phyloP scores from a whole-genome alignment of 2,329 filamentous ascomycete species.

The Epicoccum nigrum region DNA sequence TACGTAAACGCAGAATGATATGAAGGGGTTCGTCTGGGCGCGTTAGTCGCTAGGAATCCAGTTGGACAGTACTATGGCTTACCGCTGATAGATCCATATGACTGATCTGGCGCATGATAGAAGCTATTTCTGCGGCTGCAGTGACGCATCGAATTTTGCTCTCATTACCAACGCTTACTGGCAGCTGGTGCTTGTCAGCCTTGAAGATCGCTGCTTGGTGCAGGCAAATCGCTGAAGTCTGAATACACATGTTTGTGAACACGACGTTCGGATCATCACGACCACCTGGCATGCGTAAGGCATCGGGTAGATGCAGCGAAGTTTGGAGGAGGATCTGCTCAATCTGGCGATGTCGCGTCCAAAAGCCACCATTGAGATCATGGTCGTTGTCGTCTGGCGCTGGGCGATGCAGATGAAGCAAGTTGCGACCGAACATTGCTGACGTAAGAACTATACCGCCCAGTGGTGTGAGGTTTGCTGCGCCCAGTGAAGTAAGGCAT shows the following conservation, averaged over 20 bases:
- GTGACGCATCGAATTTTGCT: slow-evolving; percentile 93
- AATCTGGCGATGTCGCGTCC: slow-evolving; percentile 88
- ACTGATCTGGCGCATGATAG: slow-evolving; percentile 93
- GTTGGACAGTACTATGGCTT: slow-evolving; percentile 49
- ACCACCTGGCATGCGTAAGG: slow-evolving; percentile 78
- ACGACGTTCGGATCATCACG: slow-evolving; percentile 82
- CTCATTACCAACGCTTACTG: slow-evolving; percentile 78
- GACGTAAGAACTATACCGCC: slow-evolving; percentile 83
- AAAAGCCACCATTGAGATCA: slow-evolving; percentile 91
- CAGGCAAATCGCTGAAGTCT: slow-evolving; percentile 95
- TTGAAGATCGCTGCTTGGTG: slow-evolving; percentile 99
- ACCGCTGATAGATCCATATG: slow-evolving; percentile 85
- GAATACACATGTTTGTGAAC: slow-evolving; percentile 95
- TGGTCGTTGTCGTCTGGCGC: slow-evolving; percentile 80
- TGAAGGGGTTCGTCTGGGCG: slow-evolving; percentile 87
- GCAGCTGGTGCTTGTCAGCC: slow-evolving; percentile 84
- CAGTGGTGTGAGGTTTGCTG: slow-evolving; percentile 75
- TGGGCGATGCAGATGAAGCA: slow-evolving; percentile 88
- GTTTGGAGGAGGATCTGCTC: slow-evolving; percentile 91
- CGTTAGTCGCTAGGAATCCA: slow-evolving; percentile 16
- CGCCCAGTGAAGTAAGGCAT: slow-evolving; percentile 73
- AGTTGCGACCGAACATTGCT: slow-evolving; percentile 88
- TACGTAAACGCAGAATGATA: slow-evolving; percentile 96
- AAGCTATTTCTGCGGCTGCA: slow-evolving; percentile 90
- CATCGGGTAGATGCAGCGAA: slow-evolving; percentile 78